Percentiles rank a stretch among this genome's conserved stretches.
Evolutionary conservation across 148 eudicot genomes (phyloP).

Genomic region (Beta vulgaris): DNA sequence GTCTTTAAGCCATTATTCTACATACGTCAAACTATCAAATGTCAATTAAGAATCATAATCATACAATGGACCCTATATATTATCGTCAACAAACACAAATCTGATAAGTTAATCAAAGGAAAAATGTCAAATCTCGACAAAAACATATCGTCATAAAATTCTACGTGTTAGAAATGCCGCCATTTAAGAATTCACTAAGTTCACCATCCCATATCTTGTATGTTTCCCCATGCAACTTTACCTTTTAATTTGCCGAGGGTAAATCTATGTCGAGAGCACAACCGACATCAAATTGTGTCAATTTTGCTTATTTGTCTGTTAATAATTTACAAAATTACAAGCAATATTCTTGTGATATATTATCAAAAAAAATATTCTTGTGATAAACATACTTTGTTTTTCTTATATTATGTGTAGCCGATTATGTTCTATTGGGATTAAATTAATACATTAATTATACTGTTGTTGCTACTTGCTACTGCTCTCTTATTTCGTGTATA

Average conservation of each 20-base stretch:
- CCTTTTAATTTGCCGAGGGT: neutral
- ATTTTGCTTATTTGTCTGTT: neutral
- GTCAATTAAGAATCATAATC: conserved; percentile 15
- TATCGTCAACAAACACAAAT: conserved; percentile 9
- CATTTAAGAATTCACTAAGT: neutral
- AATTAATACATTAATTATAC: no score
- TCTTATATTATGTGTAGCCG: no score
- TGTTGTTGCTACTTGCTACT: no score
- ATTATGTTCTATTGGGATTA: no score
- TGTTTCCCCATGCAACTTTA: neutral
- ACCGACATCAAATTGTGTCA: conserved; percentile 3
- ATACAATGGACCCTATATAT: neutral
- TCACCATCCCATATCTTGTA: neutral
- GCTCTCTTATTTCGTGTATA: no score
- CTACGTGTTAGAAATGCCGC: conserved; percentile 19
- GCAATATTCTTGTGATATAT: no score
- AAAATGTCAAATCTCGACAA: neutral
- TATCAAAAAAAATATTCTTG: no score
- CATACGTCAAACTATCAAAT: conserved; percentile 4
- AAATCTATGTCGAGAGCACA: conserved; percentile 7
- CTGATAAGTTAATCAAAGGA: neutral
- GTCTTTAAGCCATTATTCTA: neutral
- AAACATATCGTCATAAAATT: neutral
- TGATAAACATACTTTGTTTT: no score
- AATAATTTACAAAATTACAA: no score